Evolutionary conservation across 1,139 yeast species (phyloP).

Genomic region (Debaryomycetaceae sp.): DNA sequence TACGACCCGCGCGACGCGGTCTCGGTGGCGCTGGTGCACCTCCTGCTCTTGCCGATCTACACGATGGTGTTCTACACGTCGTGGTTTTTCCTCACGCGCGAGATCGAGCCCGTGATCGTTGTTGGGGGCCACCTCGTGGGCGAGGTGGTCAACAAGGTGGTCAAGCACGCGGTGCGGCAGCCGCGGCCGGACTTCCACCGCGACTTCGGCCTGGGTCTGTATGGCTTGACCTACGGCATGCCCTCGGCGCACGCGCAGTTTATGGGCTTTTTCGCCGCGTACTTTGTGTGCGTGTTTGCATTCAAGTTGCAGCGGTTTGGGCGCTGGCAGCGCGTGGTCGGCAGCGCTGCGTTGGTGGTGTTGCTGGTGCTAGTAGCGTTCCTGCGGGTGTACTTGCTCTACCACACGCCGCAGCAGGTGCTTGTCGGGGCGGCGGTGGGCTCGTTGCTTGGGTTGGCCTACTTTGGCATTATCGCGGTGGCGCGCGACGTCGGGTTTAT

Average conservation of each 20-base stretch:
- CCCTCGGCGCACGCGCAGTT: constrained; percentile 97
- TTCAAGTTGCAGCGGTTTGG: constrained; percentile 24
- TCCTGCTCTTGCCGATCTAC: constrained; percentile 80
- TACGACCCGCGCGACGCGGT: constrained; percentile 66
- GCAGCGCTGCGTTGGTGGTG: constrained; percentile 18
- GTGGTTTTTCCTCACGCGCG: constrained; percentile 79
- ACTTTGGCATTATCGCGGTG: constrained; percentile 50
- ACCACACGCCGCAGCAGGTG: constrained; percentile 75
- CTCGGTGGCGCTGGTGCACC: constrained; percentile 62
- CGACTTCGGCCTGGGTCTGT: constrained; percentile 43
- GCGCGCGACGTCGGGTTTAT: constrained; percentile 57
- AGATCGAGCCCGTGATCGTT: constrained; percentile 76
- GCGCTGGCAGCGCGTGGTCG: constrained; percentile 18
- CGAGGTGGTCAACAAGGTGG: constrained; percentile 65
- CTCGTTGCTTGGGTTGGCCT: constrained; percentile 48
- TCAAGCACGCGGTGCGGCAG: constrained; percentile 62
- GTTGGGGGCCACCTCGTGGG: constrained; percentile 84
- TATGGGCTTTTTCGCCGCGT: constrained; percentile 79
- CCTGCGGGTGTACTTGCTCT: constrained; percentile 74
- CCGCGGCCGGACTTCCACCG: constrained; percentile 69
- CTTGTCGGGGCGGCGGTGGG: constrained; percentile 70
- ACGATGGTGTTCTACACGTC: constrained; percentile 76
- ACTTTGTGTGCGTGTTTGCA: constrained; percentile 44
- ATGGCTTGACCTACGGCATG: constrained; percentile 79
- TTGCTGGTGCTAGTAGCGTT: constrained; percentile 53